Conservation (phyloP, 306 rosid species). For the Gastrolobium villosum region DNA sequence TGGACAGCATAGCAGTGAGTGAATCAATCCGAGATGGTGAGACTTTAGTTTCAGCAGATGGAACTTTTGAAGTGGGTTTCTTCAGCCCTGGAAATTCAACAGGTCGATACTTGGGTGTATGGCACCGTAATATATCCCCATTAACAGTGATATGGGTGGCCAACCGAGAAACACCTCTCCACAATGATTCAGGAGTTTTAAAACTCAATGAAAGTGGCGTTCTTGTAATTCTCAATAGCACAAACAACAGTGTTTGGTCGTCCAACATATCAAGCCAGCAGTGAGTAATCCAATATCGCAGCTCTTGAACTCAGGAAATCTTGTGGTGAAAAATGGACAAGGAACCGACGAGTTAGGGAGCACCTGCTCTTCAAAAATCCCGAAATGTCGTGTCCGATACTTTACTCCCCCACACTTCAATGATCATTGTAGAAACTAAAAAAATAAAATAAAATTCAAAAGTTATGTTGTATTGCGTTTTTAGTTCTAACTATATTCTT, state of each 20-base stretch:
- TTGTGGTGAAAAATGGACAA: neutral
- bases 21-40: slow-evolving; percentile 19
- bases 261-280: slow-evolving; percentile 1
- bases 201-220: neutral
- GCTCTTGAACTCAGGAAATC: neutral
- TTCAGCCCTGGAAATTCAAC: slow-evolving; percentile 42
- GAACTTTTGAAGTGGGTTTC: slow-evolving; percentile 32
- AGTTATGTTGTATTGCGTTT: too few relatives aligned
- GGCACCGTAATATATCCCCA: slow-evolving; percentile 40
- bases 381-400: too few relatives aligned
- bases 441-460: too few relatives aligned
- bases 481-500: too few relatives aligned
- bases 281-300: neutral
- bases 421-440: too few relatives aligned
- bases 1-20: slow-evolving; percentile 3
- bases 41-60: slow-evolving; percentile 34
- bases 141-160: slow-evolving; percentile 46
- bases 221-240: slow-evolving; percentile 7
- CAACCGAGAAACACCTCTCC: slow-evolving; percentile 32
- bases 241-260: slow-evolving; percentile 33
- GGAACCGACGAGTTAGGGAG: too few relatives aligned
- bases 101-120: slow-evolving; percentile 36
- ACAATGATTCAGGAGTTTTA: slow-evolving; percentile 1
- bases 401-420: too few relatives aligned
- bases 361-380: too few relatives aligned